A percentile compares a stretch with the other conserved stretches of the same genome.
These are phyloP conservation scores for Amylocystis lapponica DNA, from an alignment of 768 basidiomycete genomes.

Conservation along the genomic window DNA sequence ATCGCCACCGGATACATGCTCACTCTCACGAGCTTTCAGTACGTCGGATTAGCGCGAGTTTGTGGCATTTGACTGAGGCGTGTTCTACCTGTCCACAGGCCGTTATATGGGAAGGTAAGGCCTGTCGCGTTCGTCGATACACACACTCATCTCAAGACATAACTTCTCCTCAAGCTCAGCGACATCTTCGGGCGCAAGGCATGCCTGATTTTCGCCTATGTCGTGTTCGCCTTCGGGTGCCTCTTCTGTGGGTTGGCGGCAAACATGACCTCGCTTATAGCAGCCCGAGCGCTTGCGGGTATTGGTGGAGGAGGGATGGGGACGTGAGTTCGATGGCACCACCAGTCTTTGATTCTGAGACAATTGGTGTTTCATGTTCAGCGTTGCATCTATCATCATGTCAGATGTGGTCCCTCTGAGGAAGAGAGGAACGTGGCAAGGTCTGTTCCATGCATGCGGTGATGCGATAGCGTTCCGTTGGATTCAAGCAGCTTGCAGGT, in stretches of 20 bases:
- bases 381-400: conserved; percentile 58
- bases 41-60: no score
- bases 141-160: background rate
- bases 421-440: conserved; percentile 67
- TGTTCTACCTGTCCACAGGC: conserved; percentile 33
- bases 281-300: conserved; percentile 48
- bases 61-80: background rate
- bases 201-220: conserved; percentile 51
- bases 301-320: conserved; percentile 60
- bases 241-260: conserved; percentile 47
- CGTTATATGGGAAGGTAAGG: conserved; percentile 49
- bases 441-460: no score
- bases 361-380: conserved; percentile 13
- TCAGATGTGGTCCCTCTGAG: conserved; percentile 61
- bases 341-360: background rate
- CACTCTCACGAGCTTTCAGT: conserved; percentile 59
- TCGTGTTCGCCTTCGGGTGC: conserved; percentile 48
- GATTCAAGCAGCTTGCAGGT: no score
- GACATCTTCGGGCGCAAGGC: conserved; percentile 61
- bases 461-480: no score
- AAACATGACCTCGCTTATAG: conserved; percentile 49
- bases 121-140: background rate
- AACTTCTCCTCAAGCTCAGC: conserved; percentile 25
- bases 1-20: conserved; percentile 60
- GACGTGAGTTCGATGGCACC: conserved; percentile 39